Conservation (phyloP, 192 early-diverging fungal genomes). For the Coemansia sp. region DNA sequence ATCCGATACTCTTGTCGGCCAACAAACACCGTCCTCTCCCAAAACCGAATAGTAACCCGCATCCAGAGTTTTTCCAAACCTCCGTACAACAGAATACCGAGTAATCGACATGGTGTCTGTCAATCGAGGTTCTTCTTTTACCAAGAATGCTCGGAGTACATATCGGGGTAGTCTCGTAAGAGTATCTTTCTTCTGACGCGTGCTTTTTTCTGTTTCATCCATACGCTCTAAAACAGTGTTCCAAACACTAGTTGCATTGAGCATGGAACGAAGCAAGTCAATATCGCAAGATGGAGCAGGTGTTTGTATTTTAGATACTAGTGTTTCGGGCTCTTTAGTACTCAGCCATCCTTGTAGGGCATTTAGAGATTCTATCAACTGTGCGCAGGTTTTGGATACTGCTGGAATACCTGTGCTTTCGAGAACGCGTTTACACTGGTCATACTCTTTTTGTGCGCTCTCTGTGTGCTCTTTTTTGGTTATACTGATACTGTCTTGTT, state of each 20-base stretch:
- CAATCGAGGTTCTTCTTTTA: background rate
- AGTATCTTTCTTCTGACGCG: background rate
- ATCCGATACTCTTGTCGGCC: conserved; percentile 15
- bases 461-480: background rate
- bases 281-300: too few species aligned
- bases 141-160: conserved; percentile 26
- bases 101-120: background rate
- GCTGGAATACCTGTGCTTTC: background rate
- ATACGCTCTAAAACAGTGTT: background rate
- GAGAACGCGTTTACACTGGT: background rate
- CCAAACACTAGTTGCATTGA: background rate
- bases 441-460: background rate
- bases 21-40: conserved; percentile 17
- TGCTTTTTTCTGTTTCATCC: background rate
- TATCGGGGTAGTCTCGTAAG: background rate
- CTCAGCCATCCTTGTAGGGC: too few species aligned
- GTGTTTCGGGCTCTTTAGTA: too few species aligned
- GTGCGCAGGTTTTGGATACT: too few species aligned
- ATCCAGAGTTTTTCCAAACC: conserved; percentile 21
- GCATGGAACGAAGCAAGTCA: too few species aligned
- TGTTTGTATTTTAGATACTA: too few species aligned
- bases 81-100: conserved; percentile 20
- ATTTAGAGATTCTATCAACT: too few species aligned
- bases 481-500: too few species aligned
- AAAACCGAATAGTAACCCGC: conserved; percentile 29